Conservation (phyloP, 163 green algal genomes). For the Scenedesmus sp. region DNA sequence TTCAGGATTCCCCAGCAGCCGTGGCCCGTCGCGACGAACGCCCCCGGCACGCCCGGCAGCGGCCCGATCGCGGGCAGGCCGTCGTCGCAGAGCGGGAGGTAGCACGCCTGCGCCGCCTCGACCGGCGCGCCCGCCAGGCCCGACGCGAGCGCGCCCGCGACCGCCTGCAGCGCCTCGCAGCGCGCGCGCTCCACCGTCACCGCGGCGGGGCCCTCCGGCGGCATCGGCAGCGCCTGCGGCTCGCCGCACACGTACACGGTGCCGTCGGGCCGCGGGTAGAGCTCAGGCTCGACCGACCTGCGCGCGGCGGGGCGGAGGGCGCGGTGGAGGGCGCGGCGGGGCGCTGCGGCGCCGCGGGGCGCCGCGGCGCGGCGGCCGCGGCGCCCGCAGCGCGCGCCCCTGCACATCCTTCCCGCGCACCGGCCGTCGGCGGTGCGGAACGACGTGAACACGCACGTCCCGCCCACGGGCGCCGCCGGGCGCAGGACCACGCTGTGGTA, state of each 20-base stretch:
- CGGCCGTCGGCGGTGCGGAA: conserved; percentile 47
- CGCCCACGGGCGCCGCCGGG: conserved; percentile 38
- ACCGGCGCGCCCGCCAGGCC: conserved; percentile 45
- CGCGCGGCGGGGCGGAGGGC: too few relatives aligned
- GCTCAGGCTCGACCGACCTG: conserved; percentile 67
- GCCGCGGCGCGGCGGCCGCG: too few relatives aligned
- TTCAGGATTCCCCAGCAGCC: conserved; percentile 91
- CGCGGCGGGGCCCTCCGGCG: conserved; percentile 33
- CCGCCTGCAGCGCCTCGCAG: conserved; percentile 23
- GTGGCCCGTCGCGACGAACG: conserved; percentile 74
- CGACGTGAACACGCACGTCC: conserved; percentile 55
- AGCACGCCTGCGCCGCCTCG: conserved; percentile 76
- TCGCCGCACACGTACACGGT: conserved; percentile 74
- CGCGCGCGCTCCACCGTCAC: conserved; percentile 50
- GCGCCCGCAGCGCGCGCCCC: too few relatives aligned
- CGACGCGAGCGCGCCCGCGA: conserved; percentile 18
- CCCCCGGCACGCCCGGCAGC: conserved; percentile 26
- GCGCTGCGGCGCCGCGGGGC: too few relatives aligned
- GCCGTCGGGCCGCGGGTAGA: conserved; percentile 77
- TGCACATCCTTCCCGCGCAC: too few relatives aligned
- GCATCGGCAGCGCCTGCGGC: conserved; percentile 53
- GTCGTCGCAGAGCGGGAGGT: conserved; percentile 69
- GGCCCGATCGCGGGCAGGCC: conserved; percentile 74
- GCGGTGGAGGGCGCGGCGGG: too few relatives aligned
- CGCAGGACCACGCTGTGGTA: conserved; percentile 79